Conservation (phyloP, 805 yeast genomes). For the Candida silvicultrix region DNA sequence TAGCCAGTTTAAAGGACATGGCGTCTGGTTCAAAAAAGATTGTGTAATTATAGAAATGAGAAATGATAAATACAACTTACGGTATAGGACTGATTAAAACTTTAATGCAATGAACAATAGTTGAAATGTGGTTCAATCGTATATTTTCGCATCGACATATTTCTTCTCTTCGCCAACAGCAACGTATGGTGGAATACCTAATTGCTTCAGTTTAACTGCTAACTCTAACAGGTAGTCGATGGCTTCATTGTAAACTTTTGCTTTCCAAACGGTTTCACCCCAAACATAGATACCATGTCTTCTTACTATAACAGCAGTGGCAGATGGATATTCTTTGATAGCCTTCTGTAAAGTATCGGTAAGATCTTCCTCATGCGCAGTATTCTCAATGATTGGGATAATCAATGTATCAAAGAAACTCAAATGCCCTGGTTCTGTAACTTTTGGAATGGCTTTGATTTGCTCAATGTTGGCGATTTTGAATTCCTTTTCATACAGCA, state of each 20-base stretch:
- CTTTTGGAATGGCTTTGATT: constrained; percentile 78
- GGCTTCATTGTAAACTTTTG: constrained; percentile 89
- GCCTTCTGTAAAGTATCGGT: constrained; percentile 59
- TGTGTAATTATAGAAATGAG: neutral
- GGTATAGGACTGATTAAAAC: neutral
- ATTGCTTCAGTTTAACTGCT: constrained; percentile 73
- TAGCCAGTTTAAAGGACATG: too few relatives aligned
- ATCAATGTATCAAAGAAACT: constrained; percentile 67
- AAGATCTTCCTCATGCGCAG: constrained; percentile 82
- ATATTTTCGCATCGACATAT: constrained; percentile 16
- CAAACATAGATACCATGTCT: constrained; percentile 96
- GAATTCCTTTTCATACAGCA: constrained; percentile 66
- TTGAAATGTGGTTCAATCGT: constrained; percentile 8
- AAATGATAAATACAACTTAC: neutral
- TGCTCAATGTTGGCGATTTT: constrained; percentile 80
- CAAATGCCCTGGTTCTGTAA: constrained; percentile 49
- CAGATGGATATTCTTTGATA: constrained; percentile 61
- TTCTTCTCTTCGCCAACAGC: constrained; percentile 28
- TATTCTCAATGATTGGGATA: constrained; percentile 88
- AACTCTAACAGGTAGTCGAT: constrained; percentile 82
- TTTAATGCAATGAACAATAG: neutral
- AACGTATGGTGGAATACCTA: constrained; percentile 51
- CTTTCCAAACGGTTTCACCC: constrained; percentile 91
- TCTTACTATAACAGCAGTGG: constrained; percentile 85
- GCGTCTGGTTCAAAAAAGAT: neutral